These are phyloP conservation scores for Fagopyrum esculentum DNA, from an alignment of 148 eudicot genomes.

Conservation along the genomic window DNA sequence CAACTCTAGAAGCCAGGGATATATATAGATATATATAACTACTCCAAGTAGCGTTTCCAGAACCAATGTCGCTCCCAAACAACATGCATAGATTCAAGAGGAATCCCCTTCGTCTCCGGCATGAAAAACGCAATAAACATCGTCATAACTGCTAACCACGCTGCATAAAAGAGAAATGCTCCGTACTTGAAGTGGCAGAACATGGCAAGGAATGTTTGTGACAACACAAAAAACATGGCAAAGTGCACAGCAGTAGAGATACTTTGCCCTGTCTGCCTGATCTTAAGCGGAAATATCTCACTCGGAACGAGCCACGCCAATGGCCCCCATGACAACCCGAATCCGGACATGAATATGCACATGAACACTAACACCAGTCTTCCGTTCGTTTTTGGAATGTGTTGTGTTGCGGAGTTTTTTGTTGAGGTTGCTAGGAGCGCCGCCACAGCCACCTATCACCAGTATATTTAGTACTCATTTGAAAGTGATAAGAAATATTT, in stretches of 20 bases:
- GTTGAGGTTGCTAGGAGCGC: slow-evolving; percentile 14
- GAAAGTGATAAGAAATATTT: too few species aligned
- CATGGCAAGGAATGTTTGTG: slow-evolving; percentile 31
- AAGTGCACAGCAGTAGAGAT: slow-evolving; percentile 29
- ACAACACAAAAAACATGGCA: slow-evolving; percentile 20
- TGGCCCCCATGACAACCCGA: slow-evolving; percentile 49
- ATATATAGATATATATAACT: too few species aligned
- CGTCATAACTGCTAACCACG: slow-evolving; percentile 20
- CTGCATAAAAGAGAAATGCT: slow-evolving; percentile 26
- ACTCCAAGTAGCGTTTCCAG: slow-evolving; percentile 23
- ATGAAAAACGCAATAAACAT: slow-evolving; percentile 22
- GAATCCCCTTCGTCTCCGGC: slow-evolving; percentile 37
- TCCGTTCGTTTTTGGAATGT: slow-evolving; percentile 8
- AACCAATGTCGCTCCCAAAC: slow-evolving; percentile 40
- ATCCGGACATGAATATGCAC: slow-evolving; percentile 28
- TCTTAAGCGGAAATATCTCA: slow-evolving; percentile 33
- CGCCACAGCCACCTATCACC: slow-evolving; percentile 19
- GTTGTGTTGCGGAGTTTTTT: not conserved
- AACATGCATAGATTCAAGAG: slow-evolving; percentile 21
- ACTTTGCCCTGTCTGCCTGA: slow-evolving; percentile 27
- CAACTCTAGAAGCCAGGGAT: too few species aligned
- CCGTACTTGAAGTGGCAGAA: slow-evolving; percentile 30
- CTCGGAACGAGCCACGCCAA: slow-evolving; percentile 34
- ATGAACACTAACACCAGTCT: slow-evolving; percentile 20
- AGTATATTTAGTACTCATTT: too few species aligned